Evolutionary conservation across 371 early-diverging fungal genomes (phyloP).

Genomic region (Mucor irregularis): DNA sequence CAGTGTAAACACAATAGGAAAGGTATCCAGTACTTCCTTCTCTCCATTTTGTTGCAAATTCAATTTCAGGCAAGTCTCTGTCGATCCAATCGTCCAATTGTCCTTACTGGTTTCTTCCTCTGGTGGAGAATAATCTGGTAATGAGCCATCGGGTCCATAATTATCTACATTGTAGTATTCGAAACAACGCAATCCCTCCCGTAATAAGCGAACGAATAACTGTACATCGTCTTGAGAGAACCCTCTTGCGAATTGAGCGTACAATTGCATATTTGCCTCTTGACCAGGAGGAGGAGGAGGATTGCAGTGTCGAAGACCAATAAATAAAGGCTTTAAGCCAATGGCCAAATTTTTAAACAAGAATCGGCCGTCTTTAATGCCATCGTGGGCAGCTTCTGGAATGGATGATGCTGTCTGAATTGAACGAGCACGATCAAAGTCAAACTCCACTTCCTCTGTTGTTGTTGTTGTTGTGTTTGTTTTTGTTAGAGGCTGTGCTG

Average conservation of each 20-base stretch:
- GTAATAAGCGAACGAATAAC: slow-evolving; percentile 71
- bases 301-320: slow-evolving; percentile 75
- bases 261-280: slow-evolving; percentile 30
- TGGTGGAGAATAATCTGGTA: slow-evolving; percentile 25
- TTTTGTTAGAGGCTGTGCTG: no score
- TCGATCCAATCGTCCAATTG: slow-evolving; percentile 35
- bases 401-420: slow-evolving; percentile 69
- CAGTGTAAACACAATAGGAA: slow-evolving; percentile 84
- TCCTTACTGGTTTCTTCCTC: slow-evolving; percentile 23
- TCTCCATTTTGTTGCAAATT: slow-evolving; percentile 65
- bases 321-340: slow-evolving; percentile 82
- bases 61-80: slow-evolving; percentile 40
- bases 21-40: slow-evolving; percentile 90
- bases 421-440: slow-evolving; percentile 80
- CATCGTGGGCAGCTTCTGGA: slow-evolving; percentile 68
- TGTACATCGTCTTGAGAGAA: slow-evolving; percentile 75
- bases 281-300: slow-evolving; percentile 55
- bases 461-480: slow-evolving; percentile 3
- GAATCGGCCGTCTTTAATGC: slow-evolving; percentile 77
- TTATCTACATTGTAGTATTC: slow-evolving; percentile 84
- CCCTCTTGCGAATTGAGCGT: slow-evolving; percentile 56
- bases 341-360: slow-evolving; percentile 84
- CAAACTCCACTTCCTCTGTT: slow-evolving; percentile 47
- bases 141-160: slow-evolving; percentile 56
- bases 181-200: slow-evolving; percentile 86